Evolutionary conservation across 1,284 basidiomycete genomes (phyloP).

Genomic region (Flammula alnicola): DNA sequence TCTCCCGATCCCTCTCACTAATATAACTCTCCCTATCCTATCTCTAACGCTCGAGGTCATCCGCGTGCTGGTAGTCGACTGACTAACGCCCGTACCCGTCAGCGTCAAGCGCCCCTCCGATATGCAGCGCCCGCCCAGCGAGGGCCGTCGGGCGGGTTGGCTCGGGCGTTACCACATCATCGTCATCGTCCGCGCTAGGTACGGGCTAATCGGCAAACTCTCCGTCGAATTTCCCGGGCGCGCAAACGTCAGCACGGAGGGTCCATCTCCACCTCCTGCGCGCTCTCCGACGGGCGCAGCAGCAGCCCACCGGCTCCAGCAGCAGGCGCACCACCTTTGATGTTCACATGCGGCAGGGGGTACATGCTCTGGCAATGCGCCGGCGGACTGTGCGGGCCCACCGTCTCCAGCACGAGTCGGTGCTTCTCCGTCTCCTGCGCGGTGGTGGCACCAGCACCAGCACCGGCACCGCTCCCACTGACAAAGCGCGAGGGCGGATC

Average conservation of each 20-base stretch:
- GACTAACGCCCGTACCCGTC: no score
- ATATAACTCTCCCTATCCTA: background rate
- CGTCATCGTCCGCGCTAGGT: conserved; percentile 25
- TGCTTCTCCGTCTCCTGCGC: conserved; percentile 22
- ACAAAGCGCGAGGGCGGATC: conserved; percentile 49
- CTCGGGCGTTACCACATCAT: conserved; percentile 30
- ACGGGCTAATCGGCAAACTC: conserved; percentile 50
- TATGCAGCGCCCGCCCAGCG: no score
- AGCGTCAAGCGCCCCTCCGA: no score
- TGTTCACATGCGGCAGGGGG: no score
- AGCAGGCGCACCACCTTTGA: no score
- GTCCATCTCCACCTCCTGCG: conserved; percentile 57
- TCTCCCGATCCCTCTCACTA: conserved; percentile 4
- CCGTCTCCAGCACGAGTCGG: no score
- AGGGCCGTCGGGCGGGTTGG: conserved; percentile 13
- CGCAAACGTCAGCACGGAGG: conserved; percentile 70
- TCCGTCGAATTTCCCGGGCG: conserved; percentile 74
- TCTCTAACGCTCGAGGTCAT: conserved; percentile 4
- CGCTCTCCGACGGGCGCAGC: conserved; percentile 37
- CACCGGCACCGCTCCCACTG: conserved; percentile 30
- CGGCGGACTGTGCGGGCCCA: no score
- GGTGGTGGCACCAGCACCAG: conserved; percentile 19
- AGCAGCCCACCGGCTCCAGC: no score
- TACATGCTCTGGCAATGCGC: no score
- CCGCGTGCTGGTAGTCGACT: background rate